Evolutionary conservation across 2,329 filamentous ascomycete genomes (phyloP).

Genomic region (Taxawa tesnikishii): DNA sequence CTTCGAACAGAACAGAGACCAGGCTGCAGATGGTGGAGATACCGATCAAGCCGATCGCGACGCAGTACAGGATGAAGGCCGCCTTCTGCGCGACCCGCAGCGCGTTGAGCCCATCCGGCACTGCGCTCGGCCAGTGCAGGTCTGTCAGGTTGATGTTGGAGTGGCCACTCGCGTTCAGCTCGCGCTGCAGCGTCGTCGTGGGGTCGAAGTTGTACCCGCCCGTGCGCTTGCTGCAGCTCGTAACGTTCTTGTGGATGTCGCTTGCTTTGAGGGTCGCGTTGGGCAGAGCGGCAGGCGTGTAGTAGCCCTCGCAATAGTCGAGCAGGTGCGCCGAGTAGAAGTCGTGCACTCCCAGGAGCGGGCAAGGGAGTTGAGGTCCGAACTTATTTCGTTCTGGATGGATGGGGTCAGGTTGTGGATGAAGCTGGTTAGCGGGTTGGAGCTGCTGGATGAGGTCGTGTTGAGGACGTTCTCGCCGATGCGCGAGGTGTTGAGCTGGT

Average conservation of each 20-base stretch:
- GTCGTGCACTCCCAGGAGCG: conserved; percentile 42
- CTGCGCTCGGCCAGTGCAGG: conserved; percentile 44
- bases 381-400: conserved; percentile 28
- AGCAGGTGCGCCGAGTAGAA: conserved; percentile 51
- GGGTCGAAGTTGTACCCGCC: conserved; percentile 48
- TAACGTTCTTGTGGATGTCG: conserved; percentile 38
- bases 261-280: conserved; percentile 27
- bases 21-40: conserved; percentile 35
- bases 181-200: conserved; percentile 32
- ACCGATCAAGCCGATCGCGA: conserved; percentile 42
- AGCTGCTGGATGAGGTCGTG: conserved; percentile 13
- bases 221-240: conserved; percentile 39
- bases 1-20: conserved; percentile 31
- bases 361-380: conserved; percentile 28
- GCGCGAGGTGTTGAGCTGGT: conserved; percentile 44
- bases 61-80: conserved; percentile 47
- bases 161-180: conserved; percentile 30
- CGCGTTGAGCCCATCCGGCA: conserved; percentile 40
- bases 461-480: conserved; percentile 30
- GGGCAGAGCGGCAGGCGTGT: conserved; percentile 27
- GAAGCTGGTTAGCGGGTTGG: conserved; percentile 16
- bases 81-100: conserved; percentile 38
- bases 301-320: conserved; percentile 44
- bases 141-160: conserved; percentile 37
- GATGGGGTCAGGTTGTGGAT: conserved; percentile 19